Conservation (phyloP, 2,329 filamentous ascomycete genomes). For the Lithohypha guttulata region DNA sequence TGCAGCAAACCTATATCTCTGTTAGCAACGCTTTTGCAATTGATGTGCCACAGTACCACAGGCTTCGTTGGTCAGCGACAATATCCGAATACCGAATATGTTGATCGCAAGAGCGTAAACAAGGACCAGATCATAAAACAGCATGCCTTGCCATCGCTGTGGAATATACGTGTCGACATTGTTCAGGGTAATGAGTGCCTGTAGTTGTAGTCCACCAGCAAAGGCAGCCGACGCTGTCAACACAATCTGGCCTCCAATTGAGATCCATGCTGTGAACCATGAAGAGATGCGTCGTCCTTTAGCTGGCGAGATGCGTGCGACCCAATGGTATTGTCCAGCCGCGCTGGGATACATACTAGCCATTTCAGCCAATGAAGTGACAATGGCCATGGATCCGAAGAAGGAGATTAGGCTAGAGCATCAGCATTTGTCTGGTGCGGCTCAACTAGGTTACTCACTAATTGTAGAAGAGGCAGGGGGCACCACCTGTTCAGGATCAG, state of each 20-base stretch:
- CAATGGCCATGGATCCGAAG: slow-evolving; percentile 12
- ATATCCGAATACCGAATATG: slow-evolving; percentile 25
- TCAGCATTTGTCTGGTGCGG: neutral
- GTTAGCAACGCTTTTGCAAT: no score
- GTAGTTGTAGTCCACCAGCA: slow-evolving; percentile 27
- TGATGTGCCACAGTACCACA: no score
- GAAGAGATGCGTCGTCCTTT: neutral
- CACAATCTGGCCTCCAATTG: slow-evolving; percentile 30
- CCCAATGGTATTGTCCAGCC: slow-evolving; percentile 31
- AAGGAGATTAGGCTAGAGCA: slow-evolving; percentile 12
- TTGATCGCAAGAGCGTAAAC: slow-evolving; percentile 28
- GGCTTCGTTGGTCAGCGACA: slow-evolving; percentile 22
- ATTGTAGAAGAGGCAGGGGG: slow-evolving; percentile 2
- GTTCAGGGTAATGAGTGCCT: slow-evolving; percentile 25
- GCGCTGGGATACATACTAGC: slow-evolving; percentile 25
- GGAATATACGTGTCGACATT: slow-evolving; percentile 28
- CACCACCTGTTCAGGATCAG: slow-evolving; percentile 38
- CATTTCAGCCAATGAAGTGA: slow-evolving; percentile 22
- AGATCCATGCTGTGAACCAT: slow-evolving; percentile 24
- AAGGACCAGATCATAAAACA: slow-evolving; percentile 30
- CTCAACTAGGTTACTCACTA: neutral
- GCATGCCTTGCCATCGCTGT: slow-evolving; percentile 30
- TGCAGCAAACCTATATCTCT: slow-evolving; percentile 20
- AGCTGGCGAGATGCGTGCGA: slow-evolving; percentile 21
- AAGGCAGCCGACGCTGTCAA: slow-evolving; percentile 27